Base-by-base conservation (phyloP, 225 moss, liverwort and hornwort genomes). In the Straminergon stramineum region DNA sequence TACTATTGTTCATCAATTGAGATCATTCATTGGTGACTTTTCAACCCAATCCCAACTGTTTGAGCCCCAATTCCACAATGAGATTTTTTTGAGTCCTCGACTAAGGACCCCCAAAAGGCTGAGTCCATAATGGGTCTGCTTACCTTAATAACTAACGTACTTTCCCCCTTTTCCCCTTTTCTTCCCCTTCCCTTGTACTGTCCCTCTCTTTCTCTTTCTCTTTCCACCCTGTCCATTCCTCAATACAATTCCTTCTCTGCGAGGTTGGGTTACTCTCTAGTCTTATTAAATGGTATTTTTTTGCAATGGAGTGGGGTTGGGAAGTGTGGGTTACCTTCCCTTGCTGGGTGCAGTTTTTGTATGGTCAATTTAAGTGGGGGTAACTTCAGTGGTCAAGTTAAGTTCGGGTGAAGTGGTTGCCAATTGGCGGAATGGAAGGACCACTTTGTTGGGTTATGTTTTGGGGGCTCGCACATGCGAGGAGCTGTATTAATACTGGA, bases 391-490 rank as follows among this genome's bases (percentile, higher is more conserved):
- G n/a, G n/a, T 17, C 55, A 3, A 7, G 43, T 61, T 32, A 10
- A 32, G 13, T 23, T n/a, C 2, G 7, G 20, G 43, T 73, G 5
- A 6, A 11, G 22, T 22, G 27, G 60, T 71, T 68, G 82, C 82
- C 78, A n/a, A 88, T 73, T 45, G 63, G 43, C 1, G 0, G 8
- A 55, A 35, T 35, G 78, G 23, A 66, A 64, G 62, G n/a, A 73
- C 31, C 39, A 30, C n/a, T 76, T 75, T 64, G 20, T 66, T 66
- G 57, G 88, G 63, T 88, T 53, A 71, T 86, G 89, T 89, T 83
- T 69, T 55, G 89, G 86, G 79, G 79, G 80, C 85, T 92, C 75
- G 34, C 92, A 90, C 90, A 88, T 88, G 90, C 13, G 56, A 92
- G 76, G 18, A 27, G 17, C 75, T 66, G 88, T 85, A 85, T 90